These are phyloP conservation scores for Tremella mesenterica DNA, from an alignment of 768 basidiomycete species.

Conservation along the genomic window DNA sequence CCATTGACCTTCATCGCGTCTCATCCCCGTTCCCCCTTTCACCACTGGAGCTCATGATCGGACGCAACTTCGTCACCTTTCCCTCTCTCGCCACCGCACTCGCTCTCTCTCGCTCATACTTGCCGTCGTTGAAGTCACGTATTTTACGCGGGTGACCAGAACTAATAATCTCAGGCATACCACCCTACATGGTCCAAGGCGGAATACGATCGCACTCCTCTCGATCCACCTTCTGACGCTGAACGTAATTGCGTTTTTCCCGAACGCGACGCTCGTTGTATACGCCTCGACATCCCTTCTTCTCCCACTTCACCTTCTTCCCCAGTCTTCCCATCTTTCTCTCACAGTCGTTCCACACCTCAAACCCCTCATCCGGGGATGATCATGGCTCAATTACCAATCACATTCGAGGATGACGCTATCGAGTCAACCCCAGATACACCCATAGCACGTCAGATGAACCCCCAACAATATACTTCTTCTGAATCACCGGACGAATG, in stretches of 20 bases:
- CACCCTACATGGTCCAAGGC: slow-evolving; percentile 49
- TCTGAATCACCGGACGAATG: slow-evolving; percentile 4
- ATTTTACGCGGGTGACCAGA: neutral
- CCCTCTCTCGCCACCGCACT: neutral
- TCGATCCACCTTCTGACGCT: slow-evolving; percentile 50
- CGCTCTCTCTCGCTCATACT: neutral
- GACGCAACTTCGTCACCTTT: neutral
- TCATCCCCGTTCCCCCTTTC: neutral
- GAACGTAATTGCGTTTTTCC: slow-evolving; percentile 65
- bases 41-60: neutral
- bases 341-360: no score
- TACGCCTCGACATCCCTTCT: slow-evolving; percentile 11
- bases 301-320: neutral
- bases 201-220: slow-evolving; percentile 70
- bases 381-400: neutral
- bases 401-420: neutral
- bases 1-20: neutral
- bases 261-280: slow-evolving; percentile 54
- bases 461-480: neutral
- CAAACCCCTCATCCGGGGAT: neutral
- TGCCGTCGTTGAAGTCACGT: neutral
- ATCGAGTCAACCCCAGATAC: slow-evolving; percentile 9
- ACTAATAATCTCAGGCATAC: slow-evolving; percentile 27
- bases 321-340: neutral
- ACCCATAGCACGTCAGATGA: neutral